Base-by-base conservation (phyloP, 2,329 filamentous ascomycete genomes). In the Curvularia hawaiiensis region DNA sequence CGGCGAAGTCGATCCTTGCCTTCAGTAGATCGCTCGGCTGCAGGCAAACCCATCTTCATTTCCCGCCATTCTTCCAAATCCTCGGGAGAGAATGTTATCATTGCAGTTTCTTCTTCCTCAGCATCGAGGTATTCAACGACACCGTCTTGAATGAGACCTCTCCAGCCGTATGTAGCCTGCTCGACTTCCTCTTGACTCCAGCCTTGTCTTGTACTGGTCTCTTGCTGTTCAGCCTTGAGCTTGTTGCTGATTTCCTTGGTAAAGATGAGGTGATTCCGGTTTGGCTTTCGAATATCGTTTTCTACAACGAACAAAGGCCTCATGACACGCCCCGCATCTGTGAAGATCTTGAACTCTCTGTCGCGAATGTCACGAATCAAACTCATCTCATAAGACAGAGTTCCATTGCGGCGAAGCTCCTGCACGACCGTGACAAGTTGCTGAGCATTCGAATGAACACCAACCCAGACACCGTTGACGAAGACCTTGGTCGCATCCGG, bases 41-140 rank as follows among this genome's bases (percentile, higher is more conserved):
- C 62, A n/a, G 68, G 65, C 18, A 67, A 61, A 41, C 74, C 73
- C 57, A 88, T 81, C 59, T 76, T 76, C 59, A 80, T 71, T 22
- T 73, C 70, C 50, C 74, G 76, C 68, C 80, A 80, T 55, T 82
- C 80, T 59, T 97, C 92, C 38, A 99, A 81, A 72, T 98, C 95
- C 75, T 98, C 94, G 0, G 95, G 95, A 0, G 92, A 96, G 94
- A 99, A 99, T 77, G 93, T 92, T 72, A 99, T 99, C 95, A 99
- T 99, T 39, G 95, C 89, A 0, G 92, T 96, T 77, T 99, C 96
- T 75, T 99, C 95, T 81, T 99, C 96, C 74, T 99, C 96, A 0
- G 95, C 95, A 75, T 99, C 95, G 11, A 99, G 85, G 71, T 97
- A 98, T 75, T 99, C 95, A 38, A 99, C 90, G 3, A 92, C 91